phyloP scores from a whole-genome alignment of 2,329 filamentous ascomycete species.

The Bisporella sp. region DNA sequence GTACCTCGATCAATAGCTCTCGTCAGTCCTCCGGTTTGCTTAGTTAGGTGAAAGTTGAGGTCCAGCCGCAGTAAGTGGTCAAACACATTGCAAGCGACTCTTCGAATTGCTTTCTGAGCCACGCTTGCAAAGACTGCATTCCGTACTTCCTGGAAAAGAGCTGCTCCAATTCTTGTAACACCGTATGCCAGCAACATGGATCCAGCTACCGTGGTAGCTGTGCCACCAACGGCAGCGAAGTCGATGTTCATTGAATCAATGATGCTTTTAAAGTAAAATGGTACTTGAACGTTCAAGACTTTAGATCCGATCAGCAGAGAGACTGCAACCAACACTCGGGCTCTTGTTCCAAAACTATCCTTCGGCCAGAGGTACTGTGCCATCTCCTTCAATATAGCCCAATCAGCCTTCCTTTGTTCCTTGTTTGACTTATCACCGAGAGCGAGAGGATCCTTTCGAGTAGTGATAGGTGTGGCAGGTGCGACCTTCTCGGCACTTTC shows the following conservation, averaged over 20 bases:
- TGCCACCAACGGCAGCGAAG: slow-evolving; percentile 77
- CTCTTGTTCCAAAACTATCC: slow-evolving; percentile 72
- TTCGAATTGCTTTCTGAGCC: slow-evolving; percentile 90
- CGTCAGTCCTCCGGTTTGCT: slow-evolving; percentile 91
- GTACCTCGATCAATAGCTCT: slow-evolving; percentile 93
- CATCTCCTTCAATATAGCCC: slow-evolving; percentile 99
- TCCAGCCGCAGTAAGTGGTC: slow-evolving; percentile 83
- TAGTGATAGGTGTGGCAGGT: slow-evolving; percentile 9
- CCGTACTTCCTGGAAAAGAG: slow-evolving; percentile 84
- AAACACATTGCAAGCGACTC: slow-evolving; percentile 88
- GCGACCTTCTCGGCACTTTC: slow-evolving; percentile 17
- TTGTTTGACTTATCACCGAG: slow-evolving; percentile 62
- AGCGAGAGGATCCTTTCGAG: slow-evolving; percentile 49
- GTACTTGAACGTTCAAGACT: slow-evolving; percentile 93
- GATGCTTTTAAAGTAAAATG: slow-evolving; percentile 98
- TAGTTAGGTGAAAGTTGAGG: slow-evolving; percentile 85
- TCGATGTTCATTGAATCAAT: slow-evolving; percentile 98
- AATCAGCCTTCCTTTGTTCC: slow-evolving; percentile 93
- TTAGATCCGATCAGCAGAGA: slow-evolving; percentile 82
- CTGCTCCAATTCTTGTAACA: slow-evolving; percentile 78
- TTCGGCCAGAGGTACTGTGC: slow-evolving; percentile 93
- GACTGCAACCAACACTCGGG: slow-evolving; percentile 81
- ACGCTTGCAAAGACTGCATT: slow-evolving; percentile 97
- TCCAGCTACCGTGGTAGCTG: slow-evolving; percentile 80
- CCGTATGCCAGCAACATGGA: slow-evolving; percentile 94